Percentiles rank a stretch among this genome's conserved stretches.
phyloP scores from a whole-genome alignment of 2,329 filamentous ascomycete species.

The Fusarium longipes region DNA sequence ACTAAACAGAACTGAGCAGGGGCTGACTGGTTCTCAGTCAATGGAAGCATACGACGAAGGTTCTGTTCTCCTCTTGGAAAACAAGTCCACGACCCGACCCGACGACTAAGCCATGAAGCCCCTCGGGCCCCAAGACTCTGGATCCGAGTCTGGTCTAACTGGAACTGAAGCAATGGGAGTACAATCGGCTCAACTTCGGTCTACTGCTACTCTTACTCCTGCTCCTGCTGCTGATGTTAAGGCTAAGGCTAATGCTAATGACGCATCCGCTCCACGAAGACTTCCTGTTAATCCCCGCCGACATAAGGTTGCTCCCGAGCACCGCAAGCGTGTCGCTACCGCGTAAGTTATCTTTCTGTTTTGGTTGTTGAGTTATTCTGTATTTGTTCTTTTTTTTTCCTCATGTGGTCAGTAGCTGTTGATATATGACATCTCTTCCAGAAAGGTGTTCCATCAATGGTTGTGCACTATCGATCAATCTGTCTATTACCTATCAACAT shows the following conservation, averaged over 20 bases:
- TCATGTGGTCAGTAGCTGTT: neutral
- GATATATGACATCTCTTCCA: neutral
- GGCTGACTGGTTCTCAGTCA: slow-evolving; percentile 30
- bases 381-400: neutral
- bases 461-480: neutral
- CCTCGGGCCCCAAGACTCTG: slow-evolving; percentile 20
- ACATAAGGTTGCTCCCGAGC: slow-evolving; percentile 59
- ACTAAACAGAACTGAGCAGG: slow-evolving; percentile 6
- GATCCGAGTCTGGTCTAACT: slow-evolving; percentile 1
- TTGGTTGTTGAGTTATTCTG: neutral
- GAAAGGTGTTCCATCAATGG: slow-evolving; percentile 1
- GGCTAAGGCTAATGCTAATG: neutral
- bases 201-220: slow-evolving; percentile 24
- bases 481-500: slow-evolving; percentile 1
- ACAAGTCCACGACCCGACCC: slow-evolving; percentile 10
- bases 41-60: slow-evolving; percentile 25
- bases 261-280: slow-evolving; percentile 48
- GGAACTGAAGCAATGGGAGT: neutral
- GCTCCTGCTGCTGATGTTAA: slow-evolving; percentile 20
- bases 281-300: slow-evolving; percentile 63
- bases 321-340: slow-evolving; percentile 61
- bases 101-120: slow-evolving; percentile 34
- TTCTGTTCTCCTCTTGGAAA: slow-evolving; percentile 31
- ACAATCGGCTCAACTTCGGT: slow-evolving; percentile 24
- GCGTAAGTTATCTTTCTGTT: slow-evolving; percentile 56